These are phyloP conservation scores for Cubamyces lactineus DNA, from an alignment of 768 basidiomycete genomes.

Conservation along the genomic window DNA sequence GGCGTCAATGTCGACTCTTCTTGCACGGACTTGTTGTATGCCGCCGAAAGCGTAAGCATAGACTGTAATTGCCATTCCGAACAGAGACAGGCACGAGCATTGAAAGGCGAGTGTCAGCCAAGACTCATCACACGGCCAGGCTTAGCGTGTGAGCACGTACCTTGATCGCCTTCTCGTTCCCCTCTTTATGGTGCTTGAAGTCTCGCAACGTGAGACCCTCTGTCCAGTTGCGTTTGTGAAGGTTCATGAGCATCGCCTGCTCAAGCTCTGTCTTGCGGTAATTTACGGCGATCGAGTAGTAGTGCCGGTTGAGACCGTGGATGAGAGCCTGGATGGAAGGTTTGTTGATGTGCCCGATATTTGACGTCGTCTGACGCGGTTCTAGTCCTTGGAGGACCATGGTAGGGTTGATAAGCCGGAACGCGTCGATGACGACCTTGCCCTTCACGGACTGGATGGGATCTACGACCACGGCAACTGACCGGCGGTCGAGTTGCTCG, in stretches of 20 bases:
- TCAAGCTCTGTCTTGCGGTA: slow-evolving; percentile 98
- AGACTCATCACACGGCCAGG: slow-evolving; percentile 25
- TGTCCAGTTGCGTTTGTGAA: slow-evolving; percentile 99
- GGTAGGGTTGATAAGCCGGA: slow-evolving; percentile 94
- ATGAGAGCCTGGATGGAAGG: slow-evolving; percentile 99
- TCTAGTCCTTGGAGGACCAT: slow-evolving; percentile 90
- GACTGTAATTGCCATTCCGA: slow-evolving; percentile 50
- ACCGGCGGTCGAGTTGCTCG: slow-evolving; percentile 89
- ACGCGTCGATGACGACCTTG: slow-evolving; percentile 99
- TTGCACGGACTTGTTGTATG: slow-evolving; percentile 97
- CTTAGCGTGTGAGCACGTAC: slow-evolving; percentile 48
- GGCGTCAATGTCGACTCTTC: slow-evolving; percentile 95
- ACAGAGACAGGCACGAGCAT: slow-evolving; percentile 12
- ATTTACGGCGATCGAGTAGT: slow-evolving; percentile 97
- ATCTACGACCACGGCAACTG: slow-evolving; percentile 97
- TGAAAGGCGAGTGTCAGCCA: slow-evolving; percentile 12
- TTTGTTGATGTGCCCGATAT: slow-evolving; percentile 98
- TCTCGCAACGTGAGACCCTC: slow-evolving; percentile 92
- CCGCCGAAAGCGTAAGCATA: slow-evolving; percentile 90
- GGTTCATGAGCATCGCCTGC: slow-evolving; percentile 97
- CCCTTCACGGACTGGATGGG: slow-evolving; percentile 99
- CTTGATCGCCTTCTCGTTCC: slow-evolving; percentile 94
- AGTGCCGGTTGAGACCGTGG: slow-evolving; percentile 96
- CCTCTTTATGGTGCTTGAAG: slow-evolving; percentile 85
- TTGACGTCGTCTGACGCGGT: slow-evolving; percentile 95